Conservation (phyloP, 768 basidiomycete genomes). For the Leccinum aurantiacum region DNA sequence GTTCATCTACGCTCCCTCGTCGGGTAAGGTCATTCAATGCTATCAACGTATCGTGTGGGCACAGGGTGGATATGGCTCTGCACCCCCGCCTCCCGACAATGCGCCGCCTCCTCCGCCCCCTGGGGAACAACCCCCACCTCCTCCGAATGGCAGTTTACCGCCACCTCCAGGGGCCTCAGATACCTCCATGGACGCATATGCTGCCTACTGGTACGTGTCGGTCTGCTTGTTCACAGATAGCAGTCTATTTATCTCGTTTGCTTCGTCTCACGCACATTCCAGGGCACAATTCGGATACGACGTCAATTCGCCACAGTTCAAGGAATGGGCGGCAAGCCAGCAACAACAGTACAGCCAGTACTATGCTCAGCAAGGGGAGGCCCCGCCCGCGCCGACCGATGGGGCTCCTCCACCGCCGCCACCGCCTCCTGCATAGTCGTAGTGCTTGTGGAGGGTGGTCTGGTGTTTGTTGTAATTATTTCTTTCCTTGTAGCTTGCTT, state of each 20-base stretch:
- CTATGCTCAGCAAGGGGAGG: slow-evolving; percentile 61
- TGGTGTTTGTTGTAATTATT: slow-evolving; percentile 22
- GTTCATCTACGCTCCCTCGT: slow-evolving; percentile 17
- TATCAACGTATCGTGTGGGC: slow-evolving; percentile 6
- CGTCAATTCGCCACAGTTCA: slow-evolving; percentile 78
- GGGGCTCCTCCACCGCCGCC: slow-evolving; percentile 20
- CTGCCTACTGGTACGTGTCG: slow-evolving; percentile 57
- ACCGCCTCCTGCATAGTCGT: slow-evolving; percentile 27
- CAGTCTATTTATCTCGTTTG: neutral
- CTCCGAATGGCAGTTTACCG: slow-evolving; percentile 43
- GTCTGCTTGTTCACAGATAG: slow-evolving; percentile 1
- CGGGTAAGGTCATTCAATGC: neutral
- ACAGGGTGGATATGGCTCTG: slow-evolving; percentile 36
- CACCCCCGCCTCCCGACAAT: slow-evolving; percentile 39
- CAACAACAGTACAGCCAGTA: slow-evolving; percentile 76
- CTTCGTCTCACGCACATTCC: neutral
- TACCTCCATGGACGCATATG: slow-evolving; percentile 52
- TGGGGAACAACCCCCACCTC: slow-evolving; percentile 53
- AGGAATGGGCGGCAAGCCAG: slow-evolving; percentile 68
- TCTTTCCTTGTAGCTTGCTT: slow-evolving; percentile 28
- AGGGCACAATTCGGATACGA: slow-evolving; percentile 89
- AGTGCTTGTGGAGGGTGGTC: neutral
- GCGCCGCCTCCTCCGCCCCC: slow-evolving; percentile 49
- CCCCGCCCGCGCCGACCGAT: slow-evolving; percentile 24
- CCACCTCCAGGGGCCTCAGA: slow-evolving; percentile 44